phyloP scores from a whole-genome alignment of 148 eudicot species.

The Cornus florida region DNA sequence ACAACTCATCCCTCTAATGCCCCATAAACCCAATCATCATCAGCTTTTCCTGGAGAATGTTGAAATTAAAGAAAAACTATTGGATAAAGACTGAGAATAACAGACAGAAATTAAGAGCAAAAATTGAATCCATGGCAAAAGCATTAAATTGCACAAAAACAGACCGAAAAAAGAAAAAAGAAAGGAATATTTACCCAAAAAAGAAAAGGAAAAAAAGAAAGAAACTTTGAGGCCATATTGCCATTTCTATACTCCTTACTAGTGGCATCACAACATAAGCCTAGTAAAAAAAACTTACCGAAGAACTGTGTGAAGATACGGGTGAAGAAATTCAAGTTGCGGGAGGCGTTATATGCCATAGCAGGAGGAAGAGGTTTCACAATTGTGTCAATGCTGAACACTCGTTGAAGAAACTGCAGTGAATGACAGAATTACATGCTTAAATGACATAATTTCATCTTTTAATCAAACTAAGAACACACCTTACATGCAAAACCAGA shows the following conservation, averaged over 20 bases:
- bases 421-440: slow-evolving; percentile 4
- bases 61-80: no score
- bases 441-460: neutral
- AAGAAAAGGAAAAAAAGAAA: neutral
- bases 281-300: slow-evolving; percentile 45
- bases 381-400: slow-evolving; percentile 80
- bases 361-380: slow-evolving; percentile 94
- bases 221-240: neutral
- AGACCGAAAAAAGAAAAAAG: neutral
- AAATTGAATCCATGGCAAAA: no score
- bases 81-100: no score
- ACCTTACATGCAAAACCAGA: neutral
- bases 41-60: no score
- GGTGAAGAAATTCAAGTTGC: slow-evolving; percentile 91
- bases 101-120: no score
- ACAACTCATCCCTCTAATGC: no score
- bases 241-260: neutral
- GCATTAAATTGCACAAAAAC: no score
- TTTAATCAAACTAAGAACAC: neutral
- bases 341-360: slow-evolving; percentile 73
- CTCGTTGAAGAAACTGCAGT: slow-evolving; percentile 86
- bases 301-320: slow-evolving; percentile 94
- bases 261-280: neutral
- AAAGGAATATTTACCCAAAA: neutral
- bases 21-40: no score